Evolutionary conservation across 805 yeast species (phyloP).

Genomic region (Tanozyma kutaoensis): DNA sequence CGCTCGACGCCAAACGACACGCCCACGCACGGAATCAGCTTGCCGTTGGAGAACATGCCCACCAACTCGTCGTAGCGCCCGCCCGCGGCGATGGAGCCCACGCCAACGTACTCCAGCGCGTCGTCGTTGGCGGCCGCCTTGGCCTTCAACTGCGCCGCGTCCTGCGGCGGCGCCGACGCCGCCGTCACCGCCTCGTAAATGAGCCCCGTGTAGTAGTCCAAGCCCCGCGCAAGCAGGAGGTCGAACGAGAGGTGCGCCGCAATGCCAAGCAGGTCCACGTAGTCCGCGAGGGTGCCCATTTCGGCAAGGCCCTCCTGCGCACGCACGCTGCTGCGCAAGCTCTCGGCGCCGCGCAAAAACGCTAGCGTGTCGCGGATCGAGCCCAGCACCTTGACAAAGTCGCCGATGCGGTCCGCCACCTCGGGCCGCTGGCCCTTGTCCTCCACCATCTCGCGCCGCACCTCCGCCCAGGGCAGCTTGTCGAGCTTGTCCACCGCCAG

Average conservation of each 20-base stretch:
- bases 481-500: conserved; percentile 96
- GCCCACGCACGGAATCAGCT: conserved; percentile 95
- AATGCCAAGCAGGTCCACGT: conserved; percentile 74
- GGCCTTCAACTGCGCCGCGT: conserved; percentile 55
- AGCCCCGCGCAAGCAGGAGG: conserved; percentile 90
- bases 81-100: conserved; percentile 97
- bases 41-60: conserved; percentile 90
- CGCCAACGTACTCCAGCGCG: conserved; percentile 94
- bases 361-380: conserved; percentile 49
- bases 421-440: conserved; percentile 87
- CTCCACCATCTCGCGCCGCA: conserved; percentile 78
- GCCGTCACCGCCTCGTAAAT: conserved; percentile 94
- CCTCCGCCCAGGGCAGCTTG: conserved; percentile 91
- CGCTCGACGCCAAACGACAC: conserved; percentile 95
- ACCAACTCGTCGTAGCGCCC: conserved; percentile 96
- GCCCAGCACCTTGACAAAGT: conserved; percentile 75
- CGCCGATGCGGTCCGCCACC: conserved; percentile 89
- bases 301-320: conserved; percentile 78
- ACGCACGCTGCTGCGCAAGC: conserved; percentile 47
- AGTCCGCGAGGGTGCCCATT: conserved; percentile 61
- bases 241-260: conserved; percentile 65
- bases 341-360: conserved; percentile 41
- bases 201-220: conserved; percentile 94
- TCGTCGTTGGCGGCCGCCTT: conserved; percentile 43
- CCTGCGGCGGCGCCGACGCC: conserved; percentile 90